Evolutionary conservation across 1,139 yeast genomes (phyloP).

Genomic region (Candida sp.): DNA sequence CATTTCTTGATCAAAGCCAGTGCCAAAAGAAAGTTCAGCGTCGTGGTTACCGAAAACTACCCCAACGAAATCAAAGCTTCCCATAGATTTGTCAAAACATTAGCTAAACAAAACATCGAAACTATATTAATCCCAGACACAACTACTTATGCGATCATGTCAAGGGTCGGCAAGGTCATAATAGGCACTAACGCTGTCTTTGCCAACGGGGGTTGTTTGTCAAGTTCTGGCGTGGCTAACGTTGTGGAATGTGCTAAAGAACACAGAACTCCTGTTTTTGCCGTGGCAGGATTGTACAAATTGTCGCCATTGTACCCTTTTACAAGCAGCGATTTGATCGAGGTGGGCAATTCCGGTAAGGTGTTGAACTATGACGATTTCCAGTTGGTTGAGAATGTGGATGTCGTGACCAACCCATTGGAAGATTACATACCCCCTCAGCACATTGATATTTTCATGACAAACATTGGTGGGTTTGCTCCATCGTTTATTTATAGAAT

Average conservation of each 20-base stretch:
- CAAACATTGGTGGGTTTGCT: slow-evolving; percentile 95
- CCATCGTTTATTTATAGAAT: slow-evolving; percentile 97
- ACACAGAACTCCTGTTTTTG: slow-evolving; percentile 93
- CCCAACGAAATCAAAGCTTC: slow-evolving; percentile 85
- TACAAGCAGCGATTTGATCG: slow-evolving; percentile 84
- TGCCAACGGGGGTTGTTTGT: slow-evolving; percentile 95
- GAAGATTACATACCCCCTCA: slow-evolving; percentile 95
- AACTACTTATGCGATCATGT: slow-evolving; percentile 94
- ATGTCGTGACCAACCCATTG: slow-evolving; percentile 85
- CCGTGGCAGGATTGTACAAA: slow-evolving; percentile 93
- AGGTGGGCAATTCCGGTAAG: slow-evolving; percentile 92
- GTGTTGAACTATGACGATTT: slow-evolving; percentile 76
- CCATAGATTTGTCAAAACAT: slow-evolving; percentile 76
- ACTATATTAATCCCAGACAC: slow-evolving; percentile 93
- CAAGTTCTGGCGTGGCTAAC: slow-evolving; percentile 89
- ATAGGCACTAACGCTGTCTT: slow-evolving; percentile 92
- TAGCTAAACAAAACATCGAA: slow-evolving; percentile 87
- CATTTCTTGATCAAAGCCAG: slow-evolving; percentile 89
- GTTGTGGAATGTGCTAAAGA: slow-evolving; percentile 98
- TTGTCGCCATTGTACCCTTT: slow-evolving; percentile 94
- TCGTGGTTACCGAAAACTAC: slow-evolving; percentile 88
- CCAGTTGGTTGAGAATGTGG: slow-evolving; percentile 69
- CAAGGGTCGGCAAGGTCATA: slow-evolving; percentile 95
- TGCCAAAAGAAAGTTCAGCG: slow-evolving; percentile 89
- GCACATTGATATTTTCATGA: slow-evolving; percentile 90